Percentiles rank a stretch among this genome's conserved stretches.
phyloP scores from a whole-genome alignment of 257 asterid genomes.

The Solanum pimpinellifolium region DNA sequence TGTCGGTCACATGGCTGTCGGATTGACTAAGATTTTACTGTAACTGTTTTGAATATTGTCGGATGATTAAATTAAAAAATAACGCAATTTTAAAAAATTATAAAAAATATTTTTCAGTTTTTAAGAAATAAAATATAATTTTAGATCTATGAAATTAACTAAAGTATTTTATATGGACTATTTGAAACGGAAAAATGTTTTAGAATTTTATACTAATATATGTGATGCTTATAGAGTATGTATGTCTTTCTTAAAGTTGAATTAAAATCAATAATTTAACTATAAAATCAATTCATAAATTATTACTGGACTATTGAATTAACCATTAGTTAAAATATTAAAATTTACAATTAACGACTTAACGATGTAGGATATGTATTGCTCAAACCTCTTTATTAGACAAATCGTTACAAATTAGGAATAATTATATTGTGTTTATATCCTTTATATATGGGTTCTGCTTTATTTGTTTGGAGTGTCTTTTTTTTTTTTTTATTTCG shows the following conservation, averaged over 20 bases:
- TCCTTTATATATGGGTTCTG: not conserved
- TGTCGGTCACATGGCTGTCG: constrained; percentile 12
- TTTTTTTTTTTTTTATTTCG: no score
- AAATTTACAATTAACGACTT: not conserved
- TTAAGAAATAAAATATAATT: not conserved
- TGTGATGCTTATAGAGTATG: not conserved
- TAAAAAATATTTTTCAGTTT: not conserved
- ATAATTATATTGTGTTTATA: no score
- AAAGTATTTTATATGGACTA: not conserved
- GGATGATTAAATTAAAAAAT: not conserved
- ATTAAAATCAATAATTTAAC: no score
- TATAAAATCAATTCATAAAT: no score
- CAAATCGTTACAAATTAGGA: no score
- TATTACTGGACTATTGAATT: not conserved
- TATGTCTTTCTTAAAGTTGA: no score
- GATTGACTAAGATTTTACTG: not conserved
- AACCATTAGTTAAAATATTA: no score
- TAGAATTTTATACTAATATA: no score
- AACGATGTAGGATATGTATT: not conserved
- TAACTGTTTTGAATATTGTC: not conserved
- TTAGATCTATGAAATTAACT: not conserved
- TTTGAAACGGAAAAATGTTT: not conserved
- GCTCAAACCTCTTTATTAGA: not conserved
- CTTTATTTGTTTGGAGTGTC: not conserved
- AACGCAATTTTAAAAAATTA: not conserved